Evolutionary conservation across 2,329 filamentous ascomycete species (phyloP), one percentile per base, ranked within the genome.

Genomic region (Helotiales sp.): DNA sequence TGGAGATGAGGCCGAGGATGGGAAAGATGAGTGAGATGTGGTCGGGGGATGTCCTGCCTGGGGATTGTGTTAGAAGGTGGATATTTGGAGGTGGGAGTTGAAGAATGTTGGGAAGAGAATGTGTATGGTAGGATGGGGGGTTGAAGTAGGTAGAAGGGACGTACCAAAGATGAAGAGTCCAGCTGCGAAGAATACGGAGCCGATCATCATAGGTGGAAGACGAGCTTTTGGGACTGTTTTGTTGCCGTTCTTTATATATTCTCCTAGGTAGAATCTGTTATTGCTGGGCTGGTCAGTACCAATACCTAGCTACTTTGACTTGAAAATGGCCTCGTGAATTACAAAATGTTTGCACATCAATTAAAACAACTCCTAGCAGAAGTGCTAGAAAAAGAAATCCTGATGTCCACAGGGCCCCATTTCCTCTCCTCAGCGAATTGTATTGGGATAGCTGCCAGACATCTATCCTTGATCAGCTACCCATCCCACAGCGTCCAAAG

Each of bases 241-340:
- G 64, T 88, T 88, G 68, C 84, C 79, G 74, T 88, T 80, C 70
- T 85, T 83, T 31, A 29, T 29, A 15, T 80, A 81, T 44, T 89
- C 72, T 38, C 72, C 80, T 55, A 92, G 73, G 75, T 96, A 96
- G 75, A 95, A 87, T 58, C 82, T 87, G 79, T 96, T 95, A 69
- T 96, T 84, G 74, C 68, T 48, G 24, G 17, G 12, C 17, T 8
- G 17, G 15, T 24, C n/a, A 44, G 22, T 25, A 10, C n/a, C 19
- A 3, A 22, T 9, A 10, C 3, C 13, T 6, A 17, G 7, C 5
- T 5, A 17, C 2, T 25, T 15, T 7, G 5, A 3, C n/a, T 25
- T 24, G 9, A 25, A 13, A n/a, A n/a, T n/a, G 17, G 22, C 8
- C 22, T 57, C 17, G 19, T n/a, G 12, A 25, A 19, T 44, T 27